Conservation (phyloP, 2,329 filamentous ascomycete species). For the Waltergamsia citrina region DNA sequence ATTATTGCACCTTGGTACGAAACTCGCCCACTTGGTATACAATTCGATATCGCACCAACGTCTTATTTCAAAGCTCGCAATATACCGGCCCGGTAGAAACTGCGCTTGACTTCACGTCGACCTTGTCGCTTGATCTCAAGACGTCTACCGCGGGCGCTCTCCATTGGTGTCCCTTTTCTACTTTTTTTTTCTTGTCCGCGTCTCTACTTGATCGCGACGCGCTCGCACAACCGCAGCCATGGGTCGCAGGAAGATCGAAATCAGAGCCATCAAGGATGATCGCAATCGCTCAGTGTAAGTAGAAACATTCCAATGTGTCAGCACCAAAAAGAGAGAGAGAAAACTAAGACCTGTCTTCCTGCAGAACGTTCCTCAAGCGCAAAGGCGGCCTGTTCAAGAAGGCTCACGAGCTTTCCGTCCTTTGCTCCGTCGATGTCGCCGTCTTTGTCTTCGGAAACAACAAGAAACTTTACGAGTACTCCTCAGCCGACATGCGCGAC, state of each 20-base stretch:
- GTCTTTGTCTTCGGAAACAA: slow-evolving; percentile 98
- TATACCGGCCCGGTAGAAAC: slow-evolving; percentile 1
- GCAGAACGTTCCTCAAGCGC: slow-evolving; percentile 92
- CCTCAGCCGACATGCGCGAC: slow-evolving; percentile 85
- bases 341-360: slow-evolving; percentile 4
- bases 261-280: slow-evolving; percentile 99
- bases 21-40: too few relatives aligned
- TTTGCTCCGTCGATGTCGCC: slow-evolving; percentile 96
- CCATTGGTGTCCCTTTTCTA: background rate
- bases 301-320: too few relatives aligned
- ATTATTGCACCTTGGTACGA: too few relatives aligned
- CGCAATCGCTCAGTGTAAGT: slow-evolving; percentile 94
- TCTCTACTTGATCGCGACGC: slow-evolving; percentile 1
- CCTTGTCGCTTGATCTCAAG: too few relatives aligned
- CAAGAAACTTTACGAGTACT: slow-evolving; percentile 98
- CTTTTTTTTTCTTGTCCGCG: background rate
- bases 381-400: slow-evolving; percentile 99
- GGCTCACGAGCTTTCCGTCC: slow-evolving; percentile 93
- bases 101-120: background rate
- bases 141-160: too few relatives aligned
- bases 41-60: too few relatives aligned
- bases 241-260: slow-evolving; percentile 99
- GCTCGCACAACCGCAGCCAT: slow-evolving; percentile 36
- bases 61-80: background rate
- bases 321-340: too few relatives aligned